Conservation (phyloP, 179 eudicot species). For the Beta lomatogona region DNA sequence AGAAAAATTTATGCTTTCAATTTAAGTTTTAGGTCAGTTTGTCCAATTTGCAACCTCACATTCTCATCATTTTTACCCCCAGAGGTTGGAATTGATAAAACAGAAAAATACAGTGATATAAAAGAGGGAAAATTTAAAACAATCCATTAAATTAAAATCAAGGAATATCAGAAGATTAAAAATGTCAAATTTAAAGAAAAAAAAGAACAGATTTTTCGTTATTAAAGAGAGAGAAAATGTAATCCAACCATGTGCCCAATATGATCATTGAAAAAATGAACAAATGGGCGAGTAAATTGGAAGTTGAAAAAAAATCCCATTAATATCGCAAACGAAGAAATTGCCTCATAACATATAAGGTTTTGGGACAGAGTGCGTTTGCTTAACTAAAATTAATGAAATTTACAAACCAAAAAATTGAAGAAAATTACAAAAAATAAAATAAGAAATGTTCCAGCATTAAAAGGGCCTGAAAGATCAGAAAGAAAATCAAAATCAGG, state of each 20-base stretch:
- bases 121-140: too few species aligned
- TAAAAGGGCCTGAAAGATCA: slow-evolving; percentile 59
- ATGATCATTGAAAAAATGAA: slow-evolving; percentile 32
- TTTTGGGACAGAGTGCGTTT: slow-evolving; percentile 83
- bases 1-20: too few species aligned
- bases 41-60: too few species aligned
- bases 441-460: slow-evolving; percentile 35
- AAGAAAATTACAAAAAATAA: too few species aligned
- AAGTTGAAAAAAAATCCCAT: slow-evolving; percentile 27
- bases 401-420: neutral
- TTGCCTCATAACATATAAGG: slow-evolving; percentile 63
- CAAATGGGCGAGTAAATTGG: slow-evolving; percentile 53
- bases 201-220: neutral
- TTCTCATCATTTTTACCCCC: too few species aligned
- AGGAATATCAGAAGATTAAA: neutral
- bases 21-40: too few species aligned
- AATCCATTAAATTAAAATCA: too few species aligned
- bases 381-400: slow-evolving; percentile 21
- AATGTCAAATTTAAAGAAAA: neutral
- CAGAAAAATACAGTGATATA: too few species aligned
- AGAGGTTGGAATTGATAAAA: too few species aligned
- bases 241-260: slow-evolving; percentile 71
- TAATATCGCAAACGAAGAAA: slow-evolving; percentile 74
- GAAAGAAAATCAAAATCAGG: slow-evolving; percentile 47
- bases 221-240: slow-evolving; percentile 27